Base-by-base conservation (phyloP, 2,329 filamentous ascomycete species). In the Colletotrichum siamense region DNA sequence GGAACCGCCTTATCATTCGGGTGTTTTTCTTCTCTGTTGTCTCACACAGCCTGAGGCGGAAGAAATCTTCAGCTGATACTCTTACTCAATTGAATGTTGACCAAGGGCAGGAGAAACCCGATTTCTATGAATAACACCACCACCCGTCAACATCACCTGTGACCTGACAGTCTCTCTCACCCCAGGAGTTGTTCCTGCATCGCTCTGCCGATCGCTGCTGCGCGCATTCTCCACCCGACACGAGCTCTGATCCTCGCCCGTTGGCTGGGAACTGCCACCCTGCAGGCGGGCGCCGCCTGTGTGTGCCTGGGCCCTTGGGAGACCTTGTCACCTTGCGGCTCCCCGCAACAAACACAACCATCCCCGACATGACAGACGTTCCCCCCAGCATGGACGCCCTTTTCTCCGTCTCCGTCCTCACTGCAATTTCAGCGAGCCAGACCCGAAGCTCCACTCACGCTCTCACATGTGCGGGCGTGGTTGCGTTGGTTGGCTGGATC, bases 191-290 rank as follows among this genome's bases (percentile, higher is more conserved):
- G 61, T 59, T 59, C 22, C 64, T 65, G 44, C 62, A 39, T 49
- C 15, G 30, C 32, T 57, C 44, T 63, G 39, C 10, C 36, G 57
- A 69, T 44, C 66, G 39, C 39, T 32, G 30, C 57, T 57, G 28
- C 28, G 49, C 66, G 69, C 59, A 57, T 32, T 30, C 34, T 44
- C 65, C 71, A 73, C 65, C 57, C 71, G 55, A 63, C 71, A 73
- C 65, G 71, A 73, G 65, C 65, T 55, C 24, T 44, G 22, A 63
- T 70, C 57, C 66, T 67, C 36, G 22, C 63, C 36, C 34, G 64
- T 30, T 22, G 18, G 62, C 57, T 26, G 22, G 34, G 36, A 44
- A 30, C 59, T 63, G 59, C 26, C 28, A 22, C 59, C 59, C 26
- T 28, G 57, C 26, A 57, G 52, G 63, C 34, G 15, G 24, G 64